phyloP scores from a whole-genome alignment of 129 eudicot genomes.

The Tanacetum coccineum region DNA sequence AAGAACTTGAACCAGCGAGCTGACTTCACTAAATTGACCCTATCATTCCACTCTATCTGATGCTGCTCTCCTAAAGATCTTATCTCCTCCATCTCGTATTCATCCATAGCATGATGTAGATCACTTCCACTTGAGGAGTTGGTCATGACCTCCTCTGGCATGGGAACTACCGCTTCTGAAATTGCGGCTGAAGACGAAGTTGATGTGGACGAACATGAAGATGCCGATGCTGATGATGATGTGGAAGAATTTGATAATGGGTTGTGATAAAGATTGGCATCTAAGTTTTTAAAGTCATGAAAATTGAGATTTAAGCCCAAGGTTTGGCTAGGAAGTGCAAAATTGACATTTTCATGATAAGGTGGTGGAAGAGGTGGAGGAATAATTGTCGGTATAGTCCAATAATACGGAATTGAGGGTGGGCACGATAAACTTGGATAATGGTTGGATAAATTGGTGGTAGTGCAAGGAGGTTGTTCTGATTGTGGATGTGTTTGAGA shows the following conservation, averaged over 20 bases:
- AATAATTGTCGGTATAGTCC: slow-evolving; percentile 35
- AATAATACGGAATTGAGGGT: slow-evolving; percentile 28
- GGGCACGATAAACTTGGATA: slow-evolving; percentile 8
- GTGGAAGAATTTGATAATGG: slow-evolving; percentile 20
- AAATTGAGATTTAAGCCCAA: slow-evolving; percentile 81
- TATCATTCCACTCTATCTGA: slow-evolving; percentile 86
- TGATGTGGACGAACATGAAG: slow-evolving; percentile 45
- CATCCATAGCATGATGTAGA: slow-evolving; percentile 66
- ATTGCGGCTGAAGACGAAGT: slow-evolving; percentile 38
- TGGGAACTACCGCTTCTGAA: slow-evolving; percentile 10
- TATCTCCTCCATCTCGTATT: slow-evolving; percentile 72
- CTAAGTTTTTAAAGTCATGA: slow-evolving; percentile 61
- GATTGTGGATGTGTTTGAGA: slow-evolving; percentile 5
- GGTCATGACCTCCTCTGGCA: slow-evolving; percentile 23
- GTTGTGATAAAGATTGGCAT: slow-evolving; percentile 33
- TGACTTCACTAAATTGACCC: slow-evolving; percentile 55
- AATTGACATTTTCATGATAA: slow-evolving; percentile 38
- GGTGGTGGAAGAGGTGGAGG: slow-evolving; percentile 39
- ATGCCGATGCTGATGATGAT: slow-evolving; percentile 31
- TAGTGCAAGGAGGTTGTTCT: slow-evolving; percentile 7
- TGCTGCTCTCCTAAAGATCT: slow-evolving; percentile 72
- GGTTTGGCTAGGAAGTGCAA: slow-evolving; percentile 70
- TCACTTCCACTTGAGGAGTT: slow-evolving; percentile 18
- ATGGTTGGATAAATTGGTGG: slow-evolving; percentile 6
- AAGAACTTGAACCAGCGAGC: slow-evolving; percentile 77